Percentiles rank a stretch among this genome's conserved stretches.
Conservation (phyloP, 225 moss, liverwort and hornwort genomes). For the Takakia lepidozioides region DNA sequence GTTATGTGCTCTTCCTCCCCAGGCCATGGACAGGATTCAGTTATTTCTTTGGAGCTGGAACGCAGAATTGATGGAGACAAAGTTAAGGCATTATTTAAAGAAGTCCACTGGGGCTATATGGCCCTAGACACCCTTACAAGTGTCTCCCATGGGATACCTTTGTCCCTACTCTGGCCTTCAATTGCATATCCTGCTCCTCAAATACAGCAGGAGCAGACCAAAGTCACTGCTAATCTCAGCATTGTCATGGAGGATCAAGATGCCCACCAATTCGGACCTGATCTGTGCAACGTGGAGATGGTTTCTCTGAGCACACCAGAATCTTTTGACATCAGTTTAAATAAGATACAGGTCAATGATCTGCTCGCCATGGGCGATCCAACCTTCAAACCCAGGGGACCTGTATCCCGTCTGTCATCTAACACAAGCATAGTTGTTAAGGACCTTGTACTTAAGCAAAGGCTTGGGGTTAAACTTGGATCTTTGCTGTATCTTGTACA, state of each 20-base stretch:
- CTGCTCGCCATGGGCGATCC: slow-evolving; percentile 19
- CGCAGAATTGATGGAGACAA: slow-evolving; percentile 13
- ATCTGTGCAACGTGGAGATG: slow-evolving; percentile 27
- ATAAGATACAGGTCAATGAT: slow-evolving; percentile 20
- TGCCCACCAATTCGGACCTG: slow-evolving; percentile 20
- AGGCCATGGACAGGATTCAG: slow-evolving; percentile 1
- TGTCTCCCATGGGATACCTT: slow-evolving; percentile 38
- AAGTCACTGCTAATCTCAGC: slow-evolving; percentile 32
- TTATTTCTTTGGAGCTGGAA: slow-evolving; percentile 5
- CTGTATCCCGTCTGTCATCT: too few species aligned
- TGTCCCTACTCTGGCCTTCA: slow-evolving; percentile 47
- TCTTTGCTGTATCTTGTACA: slow-evolving; percentile 25
- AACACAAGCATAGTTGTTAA: slow-evolving; percentile 43
- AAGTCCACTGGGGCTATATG: slow-evolving; percentile 29
- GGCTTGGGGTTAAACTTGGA: slow-evolving; percentile 16
- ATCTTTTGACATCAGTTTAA: slow-evolving; percentile 10
- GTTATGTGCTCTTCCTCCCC: slow-evolving; percentile 9
- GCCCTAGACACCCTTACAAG: slow-evolving; percentile 45
- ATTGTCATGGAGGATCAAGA: slow-evolving; percentile 24
- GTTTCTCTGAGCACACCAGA: slow-evolving; percentile 19
- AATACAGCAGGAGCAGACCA: slow-evolving; percentile 14
- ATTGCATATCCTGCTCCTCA: slow-evolving; percentile 35
- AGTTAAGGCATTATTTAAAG: slow-evolving; percentile 24
- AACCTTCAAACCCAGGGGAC: too few species aligned
- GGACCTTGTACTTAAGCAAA: slow-evolving; percentile 26